Conservation (phyloP, 371 early-diverging fungal species). For the Mucor circinelloides region DNA sequence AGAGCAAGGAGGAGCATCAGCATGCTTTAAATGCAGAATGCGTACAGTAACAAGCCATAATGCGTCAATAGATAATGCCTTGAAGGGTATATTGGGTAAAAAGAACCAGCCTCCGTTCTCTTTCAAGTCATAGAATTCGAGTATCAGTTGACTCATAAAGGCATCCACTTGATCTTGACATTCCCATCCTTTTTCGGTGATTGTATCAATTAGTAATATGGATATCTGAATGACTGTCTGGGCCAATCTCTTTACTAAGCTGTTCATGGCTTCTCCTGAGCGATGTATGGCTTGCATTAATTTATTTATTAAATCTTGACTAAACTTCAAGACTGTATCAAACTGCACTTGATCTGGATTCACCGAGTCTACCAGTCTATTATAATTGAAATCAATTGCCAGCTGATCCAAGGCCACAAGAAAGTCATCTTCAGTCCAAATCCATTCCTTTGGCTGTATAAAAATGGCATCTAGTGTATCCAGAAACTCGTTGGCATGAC, state of each 20-base stretch:
- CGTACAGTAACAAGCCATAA: conserved; percentile 36
- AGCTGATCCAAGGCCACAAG: conserved; percentile 62
- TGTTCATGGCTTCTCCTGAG: conserved; percentile 17
- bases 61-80: conserved; percentile 41
- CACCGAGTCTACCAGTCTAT: conserved; percentile 6
- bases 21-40: conserved; percentile 24
- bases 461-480: conserved; percentile 30
- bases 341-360: neutral
- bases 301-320: conserved; percentile 26
- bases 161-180: conserved; percentile 25
- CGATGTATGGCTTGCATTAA: conserved; percentile 30
- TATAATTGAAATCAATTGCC: conserved; percentile 38
- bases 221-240: conserved; percentile 47
- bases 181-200: neutral
- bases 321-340: conserved; percentile 24
- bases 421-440: conserved; percentile 66
- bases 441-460: conserved; percentile 24
- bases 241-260: conserved; percentile 42
- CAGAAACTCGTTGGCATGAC: conserved; percentile 30
- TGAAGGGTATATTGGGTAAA: conserved; percentile 54
- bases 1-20: neutral
- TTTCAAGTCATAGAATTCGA: conserved; percentile 3
- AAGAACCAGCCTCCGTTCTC: conserved; percentile 43
- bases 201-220: conserved; percentile 29
- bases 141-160: conserved; percentile 12